Evolutionary conservation across 164 flowering plant species (phyloP), one percentile per base, ranked within the genome.

Genomic region (Platanus orientalis): DNA sequence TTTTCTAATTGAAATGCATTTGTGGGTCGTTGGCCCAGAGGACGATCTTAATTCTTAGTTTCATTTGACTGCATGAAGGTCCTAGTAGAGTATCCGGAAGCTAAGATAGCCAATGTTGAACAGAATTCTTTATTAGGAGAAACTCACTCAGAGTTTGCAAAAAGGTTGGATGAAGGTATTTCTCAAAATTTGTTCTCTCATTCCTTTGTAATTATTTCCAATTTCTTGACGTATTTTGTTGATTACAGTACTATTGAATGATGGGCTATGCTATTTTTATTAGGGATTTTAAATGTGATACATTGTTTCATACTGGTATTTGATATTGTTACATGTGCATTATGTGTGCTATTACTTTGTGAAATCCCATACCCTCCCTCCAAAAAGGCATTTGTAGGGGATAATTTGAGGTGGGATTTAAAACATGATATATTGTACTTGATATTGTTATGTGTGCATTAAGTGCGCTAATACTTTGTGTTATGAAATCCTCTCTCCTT

Each of bases 91-190:
- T 92, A 87, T 75, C 84, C 89, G 34, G 96, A 92, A 77, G 84
- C 90, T 54, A 81, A 77, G 61, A 71, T 71, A 82, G 62, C 72
- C 16, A 53, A 2, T 42, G 92, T 87, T 45, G 78, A 84, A 69
- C 92, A 79, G 66, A 80, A 39, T 74, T 78, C 89, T 61, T 69
- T 80, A 65, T 61, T 81, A 53, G 92, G 92, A 53, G 96, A 87
- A 75, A 79, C 84, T 19, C 79, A 63, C 58, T 58, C 67, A 23
- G 92, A 86, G 57, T 72, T 89, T 70, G 80, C 73, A 19, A 79
- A 80, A 62, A 81, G 90, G 73, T 75, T 92, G 83, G 89, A 89
- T 59, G 84, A 82, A 80, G 96, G 97, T 89, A 75, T 64, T 54
- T 53, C 25, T 29, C 13, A 47, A 7, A 44, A 11, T 54, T 20